Base-by-base conservation (phyloP, 78 protist genomes). In the Speleostelium caveatum region DNA sequence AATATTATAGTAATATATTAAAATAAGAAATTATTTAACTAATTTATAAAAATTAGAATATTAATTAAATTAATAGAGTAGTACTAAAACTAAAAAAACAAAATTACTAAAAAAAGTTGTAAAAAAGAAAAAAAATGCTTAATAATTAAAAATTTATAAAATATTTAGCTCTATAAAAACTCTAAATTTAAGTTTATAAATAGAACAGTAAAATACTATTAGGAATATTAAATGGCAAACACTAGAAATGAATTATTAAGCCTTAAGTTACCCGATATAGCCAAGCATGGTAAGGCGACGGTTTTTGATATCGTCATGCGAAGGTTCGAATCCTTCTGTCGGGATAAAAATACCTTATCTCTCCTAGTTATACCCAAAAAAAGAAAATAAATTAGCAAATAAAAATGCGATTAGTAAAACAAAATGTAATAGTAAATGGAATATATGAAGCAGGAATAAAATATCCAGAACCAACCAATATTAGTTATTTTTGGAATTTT, bases 231-330 rank as follows among this genome's bases (percentile, higher is more conserved):
- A 12, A 65, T 65, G 72, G 72, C 53, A 65, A 65, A n/a, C n/a
- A n/a, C n/a, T n/a, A n/a, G n/a, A n/a, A n/a, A 65, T 65, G 30
- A 65, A 21, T 21, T 21, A 65, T 35, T 65, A 45, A 4, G n/a
- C 7, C 22, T 30, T 63, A 28, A 19, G 30, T 4, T 0, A 28
- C n/a, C 17, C n/a, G 72, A 65, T 65, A 65, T 65, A 65, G 72
- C 72, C 72, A 65, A 65, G 72, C 35, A n/a, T 65, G 72, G 72
- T 65, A 65, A 65, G 72, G 72, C 72, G 49, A 36, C 35, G 72
- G 72, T 65, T 65, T 65, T 65, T 65, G 72, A 65, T 65, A 65
- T 65, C 72, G 35, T 36, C 32, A 65, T 65, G 72, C 72, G 72
- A 21, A 36, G 72, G 72, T 65, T 65, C 72, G 45, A 65, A 45